phyloP scores from a whole-genome alignment of 2,329 filamentous ascomycete genomes.

The Fusarium veterinarium region DNA sequence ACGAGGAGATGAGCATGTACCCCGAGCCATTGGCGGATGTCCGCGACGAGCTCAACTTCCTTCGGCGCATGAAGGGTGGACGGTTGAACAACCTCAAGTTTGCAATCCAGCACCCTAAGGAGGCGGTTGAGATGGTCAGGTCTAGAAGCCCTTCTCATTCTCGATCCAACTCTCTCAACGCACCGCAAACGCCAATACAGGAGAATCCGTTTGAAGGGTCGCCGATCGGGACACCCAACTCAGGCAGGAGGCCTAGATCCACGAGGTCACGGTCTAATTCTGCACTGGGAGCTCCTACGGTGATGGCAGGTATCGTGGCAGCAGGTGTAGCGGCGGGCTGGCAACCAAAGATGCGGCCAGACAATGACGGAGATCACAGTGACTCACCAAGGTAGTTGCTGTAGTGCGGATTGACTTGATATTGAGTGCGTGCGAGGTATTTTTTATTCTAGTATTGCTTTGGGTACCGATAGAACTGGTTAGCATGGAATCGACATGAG shows the following conservation, averaged over 20 bases:
- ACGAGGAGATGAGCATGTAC: conserved; percentile 76
- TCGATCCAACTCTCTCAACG: conserved; percentile 70
- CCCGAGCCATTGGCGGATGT: conserved; percentile 80
- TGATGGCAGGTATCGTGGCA: conserved; percentile 86
- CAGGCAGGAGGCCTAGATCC: conserved; percentile 74
- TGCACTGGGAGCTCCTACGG: conserved; percentile 77
- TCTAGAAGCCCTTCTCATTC: conserved; percentile 73
- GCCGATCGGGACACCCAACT: conserved; percentile 66
- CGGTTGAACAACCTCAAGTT: conserved; percentile 85
- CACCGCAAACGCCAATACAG: conserved; percentile 72
- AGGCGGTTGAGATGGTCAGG: conserved; percentile 69
- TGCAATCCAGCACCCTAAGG: conserved; percentile 78
- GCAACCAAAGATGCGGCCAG: conserved; percentile 68
- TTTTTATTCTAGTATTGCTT: conserved; percentile 37
- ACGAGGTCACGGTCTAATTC: conserved; percentile 75
- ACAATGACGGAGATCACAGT: conserved; percentile 39
- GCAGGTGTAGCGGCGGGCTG: conserved; percentile 81
- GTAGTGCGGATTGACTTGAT: conserved; percentile 11
- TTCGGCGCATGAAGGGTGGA: conserved; percentile 83
- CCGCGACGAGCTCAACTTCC: conserved; percentile 82
- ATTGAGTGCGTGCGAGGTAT: conserved; percentile 14
- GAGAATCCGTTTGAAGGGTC: conserved; percentile 62
- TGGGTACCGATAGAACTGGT: conserved; percentile 40
- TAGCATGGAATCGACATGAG: conserved; percentile 17
- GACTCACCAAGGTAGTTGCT: conserved; percentile 43